These are phyloP conservation scores for Chrysanthemum makinoi DNA, from an alignment of 129 eudicot genomes.

Conservation along the genomic window DNA sequence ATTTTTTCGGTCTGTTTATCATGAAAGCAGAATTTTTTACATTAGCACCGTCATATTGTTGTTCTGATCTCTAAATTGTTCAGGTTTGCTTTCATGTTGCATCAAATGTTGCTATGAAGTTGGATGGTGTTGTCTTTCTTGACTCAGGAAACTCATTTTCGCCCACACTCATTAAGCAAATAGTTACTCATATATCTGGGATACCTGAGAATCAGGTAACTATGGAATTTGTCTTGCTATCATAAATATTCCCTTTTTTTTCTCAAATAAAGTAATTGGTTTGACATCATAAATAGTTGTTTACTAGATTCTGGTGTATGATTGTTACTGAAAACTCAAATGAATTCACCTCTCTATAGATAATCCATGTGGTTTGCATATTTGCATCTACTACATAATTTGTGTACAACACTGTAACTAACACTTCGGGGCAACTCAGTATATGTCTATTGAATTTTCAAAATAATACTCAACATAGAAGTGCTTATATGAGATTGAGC, in stretches of 20 bases:
- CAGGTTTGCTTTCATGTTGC: slow-evolving; percentile 85
- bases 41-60: not conserved
- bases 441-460: not conserved
- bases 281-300: slow-evolving; percentile 1
- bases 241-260: slow-evolving; percentile 3
- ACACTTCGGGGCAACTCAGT: not conserved
- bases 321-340: too few species aligned
- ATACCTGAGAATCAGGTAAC: slow-evolving; percentile 40
- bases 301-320: not conserved
- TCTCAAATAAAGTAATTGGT: not conserved
- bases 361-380: too few species aligned
- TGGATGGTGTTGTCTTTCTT: slow-evolving; percentile 46
- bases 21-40: too few species aligned
- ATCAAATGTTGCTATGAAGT: slow-evolving; percentile 53
- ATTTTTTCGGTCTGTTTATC: too few species aligned
- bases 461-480: not conserved
- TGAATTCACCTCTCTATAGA: too few species aligned
- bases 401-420: too few species aligned
- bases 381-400: too few species aligned
- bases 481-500: not conserved
- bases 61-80: not conserved
- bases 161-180: slow-evolving; percentile 51
- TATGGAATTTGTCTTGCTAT: not conserved
- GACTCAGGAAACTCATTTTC: slow-evolving; percentile 92
- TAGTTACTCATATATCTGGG: slow-evolving; percentile 47